phyloP scores from a whole-genome alignment of 352 stramenopile species.

The Pythium chondricola region DNA sequence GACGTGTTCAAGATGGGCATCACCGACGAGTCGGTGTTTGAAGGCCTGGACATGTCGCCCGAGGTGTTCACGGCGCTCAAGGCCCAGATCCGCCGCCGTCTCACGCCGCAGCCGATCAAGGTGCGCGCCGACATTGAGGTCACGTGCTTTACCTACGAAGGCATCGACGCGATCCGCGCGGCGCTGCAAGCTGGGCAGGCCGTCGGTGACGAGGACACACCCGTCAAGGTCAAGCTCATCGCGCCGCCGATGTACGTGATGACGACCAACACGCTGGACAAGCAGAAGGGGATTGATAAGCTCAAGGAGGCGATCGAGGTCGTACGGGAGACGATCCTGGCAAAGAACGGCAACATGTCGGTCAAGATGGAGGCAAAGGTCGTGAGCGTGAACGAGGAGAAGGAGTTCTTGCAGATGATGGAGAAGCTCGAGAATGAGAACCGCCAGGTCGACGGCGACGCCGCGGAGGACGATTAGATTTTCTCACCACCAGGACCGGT shows the following conservation, averaged over 20 bases:
- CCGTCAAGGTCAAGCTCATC: constrained; percentile 99
- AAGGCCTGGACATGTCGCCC: constrained; percentile 86
- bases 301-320: constrained; percentile 95
- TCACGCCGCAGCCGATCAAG: constrained; percentile 99
- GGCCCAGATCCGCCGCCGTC: constrained; percentile 94
- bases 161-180: constrained; percentile 97
- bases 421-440: constrained; percentile 98
- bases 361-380: constrained; percentile 99
- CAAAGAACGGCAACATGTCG: constrained; percentile 93
- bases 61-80: constrained; percentile 90
- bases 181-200: constrained; percentile 90
- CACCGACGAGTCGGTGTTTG: constrained; percentile 82
- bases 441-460: constrained; percentile 97
- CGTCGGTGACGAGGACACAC: constrained; percentile 84
- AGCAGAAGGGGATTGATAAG: constrained; percentile 95
- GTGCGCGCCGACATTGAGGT: constrained; percentile 99
- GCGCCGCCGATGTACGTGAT: constrained; percentile 99
- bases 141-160: constrained; percentile 99
- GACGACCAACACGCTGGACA: constrained; percentile 98
- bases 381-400: constrained; percentile 98
- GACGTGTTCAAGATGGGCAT: constrained; percentile 99
- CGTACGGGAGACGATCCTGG: constrained; percentile 91
- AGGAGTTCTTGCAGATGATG: constrained; percentile 99
- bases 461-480: constrained; percentile 88
- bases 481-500: constrained; percentile 8